Evolutionary conservation across 139 green algal genomes (phyloP), one percentile per base, ranked within the genome.

Genomic region (Pycnococcus provasolii): DNA sequence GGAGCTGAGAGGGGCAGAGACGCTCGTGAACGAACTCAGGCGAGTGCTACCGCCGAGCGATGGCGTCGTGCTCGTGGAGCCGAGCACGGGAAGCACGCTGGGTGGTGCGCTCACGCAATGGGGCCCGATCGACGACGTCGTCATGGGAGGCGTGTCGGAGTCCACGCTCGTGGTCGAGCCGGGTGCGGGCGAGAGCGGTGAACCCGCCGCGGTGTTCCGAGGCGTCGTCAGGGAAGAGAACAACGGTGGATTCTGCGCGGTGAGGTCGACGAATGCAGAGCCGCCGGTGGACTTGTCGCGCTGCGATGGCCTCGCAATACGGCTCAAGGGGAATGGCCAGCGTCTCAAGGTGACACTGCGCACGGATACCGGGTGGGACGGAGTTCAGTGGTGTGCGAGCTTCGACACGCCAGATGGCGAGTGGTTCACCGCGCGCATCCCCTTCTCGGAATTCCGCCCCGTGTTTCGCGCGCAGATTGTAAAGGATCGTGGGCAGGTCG

Each of bases 41-140:
- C 26, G 26, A 26, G 26, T 26, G 26, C 26, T 26, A 26, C 26
- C 26, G 26, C 26, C 26, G 26, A 26, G 26, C 26, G 26, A 26
- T 26, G 26, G 26, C 26, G 26, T 26, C 26, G 26, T 26, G 26
- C 26, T 26, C 26, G 26, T 26, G 26, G 26, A 26, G 26, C 26
- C 26, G 26, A 26, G 26, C 26, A 26, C 26, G 26, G 26, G 26
- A 26, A 26, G 26, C 26, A 26, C 26, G 26, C 26, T 26, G 26
- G 26, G 26, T 26, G 26, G 26, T 26, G 26, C 26, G 26, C 26
- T 26, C 26, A 26, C 13, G 15, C 13, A 15, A 57, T 96, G 84
- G 84, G 90, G 89, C 1, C 50, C 88, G 1, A 71, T 96, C 44
- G 90, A 96, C 60, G 90, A 96, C 60, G 90, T 96, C 15, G 90